phyloP scores from a whole-genome alignment of 352 stramenopile species.

The Globisporangium perplexum region DNA sequence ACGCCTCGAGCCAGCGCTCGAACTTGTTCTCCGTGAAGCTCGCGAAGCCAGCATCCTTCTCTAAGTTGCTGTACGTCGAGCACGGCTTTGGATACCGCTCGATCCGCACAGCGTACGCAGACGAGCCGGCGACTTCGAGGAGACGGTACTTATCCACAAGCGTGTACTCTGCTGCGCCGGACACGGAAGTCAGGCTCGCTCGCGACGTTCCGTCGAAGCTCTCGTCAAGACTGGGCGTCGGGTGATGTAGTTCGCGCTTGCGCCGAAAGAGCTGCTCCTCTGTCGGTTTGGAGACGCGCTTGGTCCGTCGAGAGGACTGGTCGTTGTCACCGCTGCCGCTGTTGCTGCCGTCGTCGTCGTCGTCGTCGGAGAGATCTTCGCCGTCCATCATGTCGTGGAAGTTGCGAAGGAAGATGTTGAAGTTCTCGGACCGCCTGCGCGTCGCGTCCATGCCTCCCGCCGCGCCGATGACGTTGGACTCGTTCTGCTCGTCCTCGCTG shows the following conservation, averaged over 20 bases:
- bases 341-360: slow-evolving; percentile 21
- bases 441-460: slow-evolving; percentile 48
- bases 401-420: slow-evolving; percentile 78
- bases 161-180: slow-evolving; percentile 47
- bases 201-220: slow-evolving; percentile 15
- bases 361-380: slow-evolving; percentile 51
- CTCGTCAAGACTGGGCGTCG: slow-evolving; percentile 40
- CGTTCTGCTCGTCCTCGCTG: slow-evolving; percentile 31
- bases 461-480: slow-evolving; percentile 18
- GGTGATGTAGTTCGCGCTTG: slow-evolving; percentile 28
- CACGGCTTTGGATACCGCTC: slow-evolving; percentile 77
- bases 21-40: slow-evolving; percentile 67
- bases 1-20: slow-evolving; percentile 61
- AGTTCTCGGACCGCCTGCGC: slow-evolving; percentile 61
- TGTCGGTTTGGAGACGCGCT: slow-evolving; percentile 17
- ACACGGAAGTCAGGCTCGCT: slow-evolving; percentile 52
- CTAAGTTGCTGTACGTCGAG: slow-evolving; percentile 57
- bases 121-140: slow-evolving; percentile 64
- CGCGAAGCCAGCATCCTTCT: slow-evolving; percentile 45
- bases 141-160: slow-evolving; percentile 67
- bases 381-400: slow-evolving; percentile 77
- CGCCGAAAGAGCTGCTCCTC: slow-evolving; percentile 69
- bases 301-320: slow-evolving; percentile 3
- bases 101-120: slow-evolving; percentile 69
- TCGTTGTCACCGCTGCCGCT: slow-evolving; percentile 21